These are phyloP conservation scores for Eucalyptus erythrocorys DNA, from an alignment of 345 rosid genomes.

Conservation along the genomic window DNA sequence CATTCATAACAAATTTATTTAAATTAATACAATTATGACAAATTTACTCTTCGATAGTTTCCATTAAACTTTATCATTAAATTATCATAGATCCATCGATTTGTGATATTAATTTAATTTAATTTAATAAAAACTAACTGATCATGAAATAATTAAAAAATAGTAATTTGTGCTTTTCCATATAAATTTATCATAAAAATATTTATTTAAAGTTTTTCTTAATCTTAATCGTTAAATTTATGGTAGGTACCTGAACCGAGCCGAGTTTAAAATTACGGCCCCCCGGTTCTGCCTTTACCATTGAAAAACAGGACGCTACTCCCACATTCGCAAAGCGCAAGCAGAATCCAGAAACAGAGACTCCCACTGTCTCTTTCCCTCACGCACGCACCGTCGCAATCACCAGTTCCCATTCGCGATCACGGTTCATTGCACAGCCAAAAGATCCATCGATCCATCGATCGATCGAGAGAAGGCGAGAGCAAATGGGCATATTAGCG, in stretches of 20 bases:
- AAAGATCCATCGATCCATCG: no score
- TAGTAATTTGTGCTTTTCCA: no score
- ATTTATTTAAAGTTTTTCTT: no score
- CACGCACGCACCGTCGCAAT: neutral
- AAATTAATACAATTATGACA: rapidly evolving
- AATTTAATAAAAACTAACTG: rapidly evolving
- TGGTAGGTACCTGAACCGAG: no score
- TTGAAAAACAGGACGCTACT: neutral
- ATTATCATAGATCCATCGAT: rapidly evolving
- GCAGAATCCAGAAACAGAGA: neutral
- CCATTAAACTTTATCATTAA: rapidly evolving
- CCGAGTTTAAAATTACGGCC: neutral
- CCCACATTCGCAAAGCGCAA: neutral
- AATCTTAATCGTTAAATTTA: no score
- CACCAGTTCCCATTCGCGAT: neutral
- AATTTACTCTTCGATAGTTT: rapidly evolving
- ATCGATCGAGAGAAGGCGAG: neutral
- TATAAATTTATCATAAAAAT: no score
- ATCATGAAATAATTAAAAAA: no score
- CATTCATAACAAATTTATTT: rapidly evolving
- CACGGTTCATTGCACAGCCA: neutral
- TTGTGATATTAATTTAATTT: no score
- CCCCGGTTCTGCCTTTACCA: neutral
- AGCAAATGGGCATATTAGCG: neutral
- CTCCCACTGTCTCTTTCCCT: neutral